phyloP scores from a whole-genome alignment of 1,284 basidiomycete genomes.

The Tilletia setariae region DNA sequence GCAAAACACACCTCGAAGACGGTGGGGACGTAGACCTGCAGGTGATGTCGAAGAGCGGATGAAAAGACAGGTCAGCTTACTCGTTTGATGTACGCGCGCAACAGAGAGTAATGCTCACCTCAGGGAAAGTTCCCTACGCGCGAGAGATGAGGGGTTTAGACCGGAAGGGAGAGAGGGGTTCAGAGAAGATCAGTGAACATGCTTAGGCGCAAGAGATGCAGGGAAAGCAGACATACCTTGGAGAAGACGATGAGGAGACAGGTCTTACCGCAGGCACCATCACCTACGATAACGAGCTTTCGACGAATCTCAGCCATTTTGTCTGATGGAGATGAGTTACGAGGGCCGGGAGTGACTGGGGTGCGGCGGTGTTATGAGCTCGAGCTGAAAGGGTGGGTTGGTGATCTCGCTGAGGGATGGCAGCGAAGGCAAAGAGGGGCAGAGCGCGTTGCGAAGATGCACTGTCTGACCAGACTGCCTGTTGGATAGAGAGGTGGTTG shows the following conservation, averaged over 20 bases:
- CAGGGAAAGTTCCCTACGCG: slow-evolving; percentile 75
- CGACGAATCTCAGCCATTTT: slow-evolving; percentile 39
- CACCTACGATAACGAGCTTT: slow-evolving; percentile 68
- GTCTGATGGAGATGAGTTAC: not conserved
- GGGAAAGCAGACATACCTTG: slow-evolving; percentile 58
- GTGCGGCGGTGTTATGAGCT: not conserved
- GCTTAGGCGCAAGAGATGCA: too few relatives aligned
- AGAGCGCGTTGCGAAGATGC: too few relatives aligned
- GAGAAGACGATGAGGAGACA: slow-evolving; percentile 80
- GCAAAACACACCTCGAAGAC: slow-evolving; percentile 66
- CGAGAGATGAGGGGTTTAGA: not conserved
- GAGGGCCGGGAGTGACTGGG: not conserved
- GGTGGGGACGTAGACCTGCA: slow-evolving; percentile 82
- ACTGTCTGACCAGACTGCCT: too few relatives aligned
- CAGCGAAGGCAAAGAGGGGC: too few relatives aligned
- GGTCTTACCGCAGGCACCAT: slow-evolving; percentile 82
- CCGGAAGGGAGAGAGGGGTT: slow-evolving; percentile 2
- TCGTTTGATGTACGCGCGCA: not conserved
- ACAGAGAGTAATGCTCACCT: slow-evolving; percentile 60
- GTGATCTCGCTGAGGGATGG: too few relatives aligned
- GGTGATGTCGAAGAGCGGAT: not conserved
- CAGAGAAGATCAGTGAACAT: not conserved
- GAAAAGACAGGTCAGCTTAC: not conserved
- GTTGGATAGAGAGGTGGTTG: too few relatives aligned
- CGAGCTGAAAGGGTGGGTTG: too few relatives aligned